Conservation (phyloP, 805 yeast species). For the Zygosaccharomyces siamensis region DNA sequence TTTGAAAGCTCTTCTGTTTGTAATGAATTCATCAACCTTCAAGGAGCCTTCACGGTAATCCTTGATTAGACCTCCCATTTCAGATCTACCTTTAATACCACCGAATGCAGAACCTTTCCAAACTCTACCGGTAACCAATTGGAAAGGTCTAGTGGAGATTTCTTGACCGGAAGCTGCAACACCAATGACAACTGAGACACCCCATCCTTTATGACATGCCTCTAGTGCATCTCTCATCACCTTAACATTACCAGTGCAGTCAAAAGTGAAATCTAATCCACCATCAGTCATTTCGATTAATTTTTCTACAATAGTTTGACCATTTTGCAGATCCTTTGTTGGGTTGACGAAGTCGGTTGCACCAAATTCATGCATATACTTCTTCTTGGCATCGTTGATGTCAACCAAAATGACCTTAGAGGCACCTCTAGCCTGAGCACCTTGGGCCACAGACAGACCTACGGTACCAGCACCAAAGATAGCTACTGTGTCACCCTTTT, state of each 20-base stretch:
- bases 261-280: slow-evolving; percentile 93
- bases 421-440: slow-evolving; percentile 82
- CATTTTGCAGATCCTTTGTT: slow-evolving; percentile 57
- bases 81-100: slow-evolving; percentile 96
- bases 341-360: slow-evolving; percentile 96
- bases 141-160: slow-evolving; percentile 96
- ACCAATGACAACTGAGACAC: slow-evolving; percentile 90
- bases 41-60: slow-evolving; percentile 76
- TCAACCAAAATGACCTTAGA: slow-evolving; percentile 80
- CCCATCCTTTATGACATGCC: slow-evolving; percentile 99
- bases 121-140: slow-evolving; percentile 96
- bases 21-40: slow-evolving; percentile 91
- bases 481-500: slow-evolving; percentile 89
- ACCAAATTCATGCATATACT: slow-evolving; percentile 85
- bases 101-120: slow-evolving; percentile 99
- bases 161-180: slow-evolving; percentile 99
- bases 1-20: slow-evolving; percentile 76
- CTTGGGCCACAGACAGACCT: slow-evolving; percentile 94
- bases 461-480: slow-evolving; percentile 98
- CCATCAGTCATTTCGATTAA: slow-evolving; percentile 91
- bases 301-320: slow-evolving; percentile 72
- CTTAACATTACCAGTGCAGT: slow-evolving; percentile 92
- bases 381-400: slow-evolving; percentile 75
- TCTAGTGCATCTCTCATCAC: slow-evolving; percentile 97
- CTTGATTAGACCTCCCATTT: slow-evolving; percentile 84